Conservation (phyloP, 768 basidiomycete species). For the Crucibulum laeve region DNA sequence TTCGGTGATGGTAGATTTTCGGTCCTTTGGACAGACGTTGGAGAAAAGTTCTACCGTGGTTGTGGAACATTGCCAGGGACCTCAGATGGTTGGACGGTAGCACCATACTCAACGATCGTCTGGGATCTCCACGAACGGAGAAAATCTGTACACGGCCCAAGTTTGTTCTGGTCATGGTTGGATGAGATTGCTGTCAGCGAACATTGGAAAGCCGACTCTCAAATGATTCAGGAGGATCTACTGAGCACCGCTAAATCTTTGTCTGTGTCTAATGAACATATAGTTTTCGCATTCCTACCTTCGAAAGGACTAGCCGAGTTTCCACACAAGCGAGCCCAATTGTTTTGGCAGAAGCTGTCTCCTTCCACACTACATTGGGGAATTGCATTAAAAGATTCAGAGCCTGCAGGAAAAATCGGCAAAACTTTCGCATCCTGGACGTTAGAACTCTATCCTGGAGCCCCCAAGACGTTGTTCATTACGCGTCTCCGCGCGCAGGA, state of each 20-base stretch:
- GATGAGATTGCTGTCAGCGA: conserved; percentile 26
- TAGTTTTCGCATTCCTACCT: conserved; percentile 37
- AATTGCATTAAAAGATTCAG: conserved; percentile 7
- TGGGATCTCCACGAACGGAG: conserved; percentile 26
- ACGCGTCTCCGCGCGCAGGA: conserved; percentile 34
- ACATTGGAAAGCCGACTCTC: conserved; percentile 37
- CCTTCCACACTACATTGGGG: conserved; percentile 24
- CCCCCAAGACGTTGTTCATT: conserved; percentile 32
- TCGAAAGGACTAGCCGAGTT: conserved; percentile 44
- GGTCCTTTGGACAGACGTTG: conserved; percentile 50
- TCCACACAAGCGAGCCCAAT: conserved; percentile 28
- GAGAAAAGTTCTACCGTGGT: conserved; percentile 36
- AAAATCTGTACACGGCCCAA: conserved; percentile 2
- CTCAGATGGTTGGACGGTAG: conserved; percentile 40
- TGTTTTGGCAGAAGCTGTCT: conserved; percentile 11
- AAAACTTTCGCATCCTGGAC: conserved; percentile 39
- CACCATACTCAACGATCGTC: conserved; percentile 29
- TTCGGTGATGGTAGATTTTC: conserved; percentile 42
- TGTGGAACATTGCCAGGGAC: conserved; percentile 29
- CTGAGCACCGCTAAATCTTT: conserved; percentile 3
- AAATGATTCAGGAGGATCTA: conserved; percentile 26
- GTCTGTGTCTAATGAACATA: not conserved
- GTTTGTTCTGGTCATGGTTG: conserved; percentile 28
- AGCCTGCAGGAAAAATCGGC: conserved; percentile 5
- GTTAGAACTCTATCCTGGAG: conserved; percentile 27